Evolutionary conservation across 768 basidiomycete species (phyloP), one percentile per base, ranked within the genome.

Genomic region (Lyophyllum decastes): DNA sequence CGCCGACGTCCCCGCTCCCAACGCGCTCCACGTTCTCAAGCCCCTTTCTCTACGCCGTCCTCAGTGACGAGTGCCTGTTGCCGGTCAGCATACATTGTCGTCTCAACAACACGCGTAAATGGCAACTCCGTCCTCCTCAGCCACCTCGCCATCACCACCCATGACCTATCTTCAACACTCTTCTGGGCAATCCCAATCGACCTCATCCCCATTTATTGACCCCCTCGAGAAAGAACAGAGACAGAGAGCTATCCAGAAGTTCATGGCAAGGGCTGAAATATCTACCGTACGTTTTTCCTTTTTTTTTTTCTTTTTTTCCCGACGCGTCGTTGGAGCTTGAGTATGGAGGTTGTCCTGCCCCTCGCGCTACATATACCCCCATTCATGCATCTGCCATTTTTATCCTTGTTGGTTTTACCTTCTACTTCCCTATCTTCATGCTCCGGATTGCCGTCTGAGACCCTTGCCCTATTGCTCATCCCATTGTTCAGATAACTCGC

Each of bases 71-170:
- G 60, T 66, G 63, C 62, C 52, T 52, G 61, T 61, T 63, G 56
- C 52, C 52, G 63, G 52, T 54, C 65, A 62, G 59, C 63, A 60
- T 44, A 27, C 38, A 60, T 56, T 55, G 51, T 41, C 43, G 49
- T 43, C 50, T 41, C 55, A 35, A 45, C 61, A 54, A 58, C 76
- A 72, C 77, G 76, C 76, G 73, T 73, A 63, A 62, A 92, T 92
- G 90, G 86, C 89, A 66, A 87, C 90, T 38, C 88, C 91, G 56
- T 84, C 88, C 60, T 92, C 89, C 65, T 89, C 90, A 61, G 82
- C 88, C 66, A 92, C 91, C 69, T 91, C 90, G 57, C 86, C 88
- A 66, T 93, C 91, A 49, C 91, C 91, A 24, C 86, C 87, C 61
- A 78, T 86, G 70, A 72, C 82, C 69, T 89, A 82, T 77, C 76